phyloP scores from a whole-genome alignment of 1,284 basidiomycete genomes.

The Psilocybe mexicana region DNA sequence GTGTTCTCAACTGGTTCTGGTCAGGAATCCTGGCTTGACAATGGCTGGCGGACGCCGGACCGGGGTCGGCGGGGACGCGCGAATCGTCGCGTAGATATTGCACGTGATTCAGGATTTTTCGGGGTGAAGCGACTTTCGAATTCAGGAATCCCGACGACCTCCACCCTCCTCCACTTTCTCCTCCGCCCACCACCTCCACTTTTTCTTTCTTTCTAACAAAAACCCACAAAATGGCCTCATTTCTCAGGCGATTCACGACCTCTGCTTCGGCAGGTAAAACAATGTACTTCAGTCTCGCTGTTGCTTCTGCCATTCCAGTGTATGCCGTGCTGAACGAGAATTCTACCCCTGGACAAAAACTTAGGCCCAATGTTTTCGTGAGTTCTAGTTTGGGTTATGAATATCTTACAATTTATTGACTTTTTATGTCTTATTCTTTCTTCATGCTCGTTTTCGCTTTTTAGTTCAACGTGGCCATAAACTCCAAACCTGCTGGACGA shows the following conservation, averaged over 20 bases:
- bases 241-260: conserved; percentile 36
- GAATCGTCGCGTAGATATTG: too few relatives aligned
- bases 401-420: too few relatives aligned
- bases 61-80: too few relatives aligned
- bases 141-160: background rate
- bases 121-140: too few relatives aligned
- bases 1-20: too few relatives aligned
- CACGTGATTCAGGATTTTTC: too few relatives aligned
- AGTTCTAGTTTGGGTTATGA: conserved; percentile 6
- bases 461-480: conserved; percentile 80
- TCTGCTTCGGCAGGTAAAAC: conserved; percentile 34
- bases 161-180: background rate
- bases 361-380: conserved; percentile 27
- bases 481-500: conserved; percentile 66
- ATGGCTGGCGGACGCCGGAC: too few relatives aligned
- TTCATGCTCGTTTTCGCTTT: background rate
- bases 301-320: conserved; percentile 25
- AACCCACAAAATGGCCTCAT: conserved; percentile 30
- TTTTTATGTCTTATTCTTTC: background rate
- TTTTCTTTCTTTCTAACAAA: background rate
- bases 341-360: conserved; percentile 16
- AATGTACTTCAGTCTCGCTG: conserved; percentile 33
- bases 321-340: conserved; percentile 27
- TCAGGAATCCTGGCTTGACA: too few relatives aligned
- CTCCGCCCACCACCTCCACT: background rate